These are phyloP conservation scores for Seminavis robusta DNA, from an alignment of 108 stramenopile genomes.

Conservation along the genomic window DNA sequence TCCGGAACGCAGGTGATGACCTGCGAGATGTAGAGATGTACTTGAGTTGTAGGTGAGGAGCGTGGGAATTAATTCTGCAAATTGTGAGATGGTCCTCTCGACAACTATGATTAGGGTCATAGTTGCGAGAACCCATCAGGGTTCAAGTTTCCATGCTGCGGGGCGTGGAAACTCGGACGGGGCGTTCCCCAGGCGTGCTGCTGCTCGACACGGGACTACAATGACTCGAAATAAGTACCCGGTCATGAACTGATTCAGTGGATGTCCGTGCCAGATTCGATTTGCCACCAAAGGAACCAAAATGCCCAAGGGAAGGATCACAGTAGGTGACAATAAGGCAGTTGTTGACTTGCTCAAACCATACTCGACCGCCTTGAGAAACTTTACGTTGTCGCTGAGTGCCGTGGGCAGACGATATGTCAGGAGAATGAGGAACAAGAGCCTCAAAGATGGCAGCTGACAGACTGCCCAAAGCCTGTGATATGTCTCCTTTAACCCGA, in stretches of 20 bases:
- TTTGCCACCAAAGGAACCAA: constrained; percentile 72
- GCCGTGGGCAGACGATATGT: constrained; percentile 86
- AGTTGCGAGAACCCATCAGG: no score
- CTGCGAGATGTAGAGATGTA: no score
- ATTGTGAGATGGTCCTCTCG: no score
- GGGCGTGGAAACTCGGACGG: no score
- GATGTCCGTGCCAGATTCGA: constrained; percentile 73
- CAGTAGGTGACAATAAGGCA: constrained; percentile 75
- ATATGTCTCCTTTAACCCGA: constrained; percentile 84
- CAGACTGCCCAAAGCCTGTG: constrained; percentile 77
- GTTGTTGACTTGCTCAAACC: constrained; percentile 83
- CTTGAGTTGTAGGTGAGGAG: no score
- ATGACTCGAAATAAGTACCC: constrained; percentile 85
- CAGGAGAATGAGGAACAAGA: constrained; percentile 81
- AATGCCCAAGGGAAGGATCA: constrained; percentile 86
- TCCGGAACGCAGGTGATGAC: no score
- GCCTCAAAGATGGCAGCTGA: constrained; percentile 84
- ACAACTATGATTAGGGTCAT: no score
- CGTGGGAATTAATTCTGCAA: no score
- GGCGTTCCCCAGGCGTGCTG: no score
- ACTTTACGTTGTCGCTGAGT: constrained; percentile 85
- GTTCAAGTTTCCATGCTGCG: no score
- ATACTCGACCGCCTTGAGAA: constrained; percentile 84
- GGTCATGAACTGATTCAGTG: constrained; percentile 76
- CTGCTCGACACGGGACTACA: constrained; percentile 59